Evolutionary conservation across 371 early-diverging fungal species (phyloP).

Genomic region (Apophysomyces trapeziformis): DNA sequence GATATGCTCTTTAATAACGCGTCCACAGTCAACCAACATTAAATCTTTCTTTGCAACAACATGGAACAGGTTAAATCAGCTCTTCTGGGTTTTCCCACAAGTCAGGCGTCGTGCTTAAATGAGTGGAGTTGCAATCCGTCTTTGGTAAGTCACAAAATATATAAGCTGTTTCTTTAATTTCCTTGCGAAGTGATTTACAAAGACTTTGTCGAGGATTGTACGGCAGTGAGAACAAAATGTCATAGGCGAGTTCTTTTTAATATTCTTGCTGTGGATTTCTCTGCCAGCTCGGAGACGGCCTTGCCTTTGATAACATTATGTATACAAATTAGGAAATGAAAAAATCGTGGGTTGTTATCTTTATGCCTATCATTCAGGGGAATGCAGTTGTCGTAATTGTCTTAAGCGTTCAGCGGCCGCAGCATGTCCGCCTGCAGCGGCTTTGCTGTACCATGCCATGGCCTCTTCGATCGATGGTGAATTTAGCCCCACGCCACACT

Average conservation of each 20-base stretch:
- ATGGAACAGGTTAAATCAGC: too few species aligned
- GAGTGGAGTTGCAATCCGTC: too few species aligned
- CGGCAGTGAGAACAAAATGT: constrained; percentile 1
- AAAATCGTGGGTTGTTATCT: too few species aligned
- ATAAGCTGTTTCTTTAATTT: constrained; percentile 1
- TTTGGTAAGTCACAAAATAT: too few species aligned
- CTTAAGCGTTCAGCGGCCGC: constrained; percentile 47
- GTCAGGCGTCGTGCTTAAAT: too few species aligned
- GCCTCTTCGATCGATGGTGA: constrained; percentile 67
- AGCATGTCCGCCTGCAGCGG: constrained; percentile 77
- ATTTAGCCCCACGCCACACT: constrained; percentile 70
- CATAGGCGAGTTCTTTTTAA: neutral
- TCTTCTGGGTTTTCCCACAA: too few species aligned
- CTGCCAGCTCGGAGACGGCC: neutral
- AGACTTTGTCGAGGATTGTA: constrained; percentile 1
- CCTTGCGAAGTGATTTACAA: neutral
- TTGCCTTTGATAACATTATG: constrained; percentile 1
- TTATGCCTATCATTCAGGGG: too few species aligned
- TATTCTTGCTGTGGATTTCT: neutral
- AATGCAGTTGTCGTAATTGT: neutral
- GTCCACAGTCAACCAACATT: too few species aligned
- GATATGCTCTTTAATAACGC: too few species aligned
- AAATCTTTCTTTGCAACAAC: too few species aligned
- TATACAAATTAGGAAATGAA: too few species aligned
- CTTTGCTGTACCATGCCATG: constrained; percentile 69